Percentiles rank a stretch among this genome's conserved stretches.
Conservation (phyloP, 2,329 filamentous ascomycete species). For the Zasmidium citrigriseum region DNA sequence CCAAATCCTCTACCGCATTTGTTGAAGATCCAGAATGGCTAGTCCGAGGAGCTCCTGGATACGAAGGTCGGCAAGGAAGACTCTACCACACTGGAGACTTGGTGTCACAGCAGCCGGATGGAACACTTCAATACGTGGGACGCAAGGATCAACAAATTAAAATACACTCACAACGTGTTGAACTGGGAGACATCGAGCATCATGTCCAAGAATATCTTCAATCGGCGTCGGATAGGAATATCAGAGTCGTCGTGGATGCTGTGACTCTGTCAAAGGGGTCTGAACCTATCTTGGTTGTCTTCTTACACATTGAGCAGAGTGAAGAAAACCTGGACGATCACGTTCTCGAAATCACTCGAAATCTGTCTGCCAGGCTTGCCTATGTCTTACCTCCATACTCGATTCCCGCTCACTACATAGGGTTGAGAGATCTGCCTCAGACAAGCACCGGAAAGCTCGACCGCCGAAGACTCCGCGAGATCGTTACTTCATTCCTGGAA, state of each 20-base stretch:
- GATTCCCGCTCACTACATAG: conserved; percentile 71
- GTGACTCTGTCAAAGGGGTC: neutral
- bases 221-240: neutral
- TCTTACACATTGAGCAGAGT: neutral
- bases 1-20: conserved; percentile 36
- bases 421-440: conserved; percentile 65
- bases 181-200: conserved; percentile 71
- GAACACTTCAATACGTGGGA: conserved; percentile 57
- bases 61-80: conserved; percentile 43
- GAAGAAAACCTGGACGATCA: neutral
- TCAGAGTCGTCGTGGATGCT: neutral
- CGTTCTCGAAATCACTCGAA: neutral
- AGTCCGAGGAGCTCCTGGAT: conserved; percentile 1
- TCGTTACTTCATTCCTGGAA: conserved; percentile 50
- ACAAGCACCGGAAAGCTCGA: conserved; percentile 74
- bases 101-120: conserved; percentile 55
- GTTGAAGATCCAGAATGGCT: conserved; percentile 32
- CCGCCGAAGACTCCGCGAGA: conserved; percentile 48
- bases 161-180: conserved; percentile 73
- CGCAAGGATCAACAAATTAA: conserved; percentile 76
- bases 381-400: conserved; percentile 64
- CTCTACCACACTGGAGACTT: conserved; percentile 65
- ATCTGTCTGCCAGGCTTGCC: neutral
- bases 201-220: conserved; percentile 42
- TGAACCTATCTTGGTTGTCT: conserved; percentile 3